These are phyloP conservation scores for Ettlia oleoabundans DNA, from an alignment of 139 green algal species.

Conservation along the genomic window DNA sequence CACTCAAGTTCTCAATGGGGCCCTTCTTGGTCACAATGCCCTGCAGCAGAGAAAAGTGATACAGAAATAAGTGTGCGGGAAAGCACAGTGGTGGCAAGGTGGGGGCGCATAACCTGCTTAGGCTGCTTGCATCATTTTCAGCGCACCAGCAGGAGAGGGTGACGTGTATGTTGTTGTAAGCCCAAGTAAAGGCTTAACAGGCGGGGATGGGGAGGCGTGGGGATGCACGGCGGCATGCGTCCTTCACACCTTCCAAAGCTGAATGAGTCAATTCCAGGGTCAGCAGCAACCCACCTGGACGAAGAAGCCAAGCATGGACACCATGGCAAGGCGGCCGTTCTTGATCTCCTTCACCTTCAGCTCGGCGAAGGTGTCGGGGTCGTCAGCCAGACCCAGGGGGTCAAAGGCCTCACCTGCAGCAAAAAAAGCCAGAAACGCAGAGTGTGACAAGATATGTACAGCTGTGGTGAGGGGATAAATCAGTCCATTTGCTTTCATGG, in stretches of 20 bases:
- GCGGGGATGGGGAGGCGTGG: too few relatives aligned
- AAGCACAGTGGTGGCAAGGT: too few relatives aligned
- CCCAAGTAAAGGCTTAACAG: too few relatives aligned
- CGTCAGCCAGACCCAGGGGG: slow-evolving; percentile 95
- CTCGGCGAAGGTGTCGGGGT: slow-evolving; percentile 85
- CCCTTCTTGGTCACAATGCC: slow-evolving; percentile 72
- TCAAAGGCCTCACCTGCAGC: slow-evolving; percentile 90
- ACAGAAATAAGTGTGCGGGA: neutral
- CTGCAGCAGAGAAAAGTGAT: slow-evolving; percentile 32
- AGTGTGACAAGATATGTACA: neutral
- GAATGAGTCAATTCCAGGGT: neutral
- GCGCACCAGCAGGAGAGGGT: too few relatives aligned
- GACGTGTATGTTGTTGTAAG: too few relatives aligned
- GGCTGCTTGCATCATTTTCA: too few relatives aligned
- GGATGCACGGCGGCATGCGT: too few relatives aligned
- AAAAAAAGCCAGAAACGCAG: neutral
- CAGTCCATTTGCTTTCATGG: too few relatives aligned
- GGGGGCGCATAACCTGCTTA: too few relatives aligned
- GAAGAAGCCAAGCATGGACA: slow-evolving; percentile 79
- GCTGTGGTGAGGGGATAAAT: too few relatives aligned
- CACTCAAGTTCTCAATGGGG: slow-evolving; percentile 73
- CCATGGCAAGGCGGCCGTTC: slow-evolving; percentile 92
- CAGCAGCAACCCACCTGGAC: slow-evolving; percentile 20
- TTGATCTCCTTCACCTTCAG: slow-evolving; percentile 90
- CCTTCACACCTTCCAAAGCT: neutral